A percentile compares a stretch with the other conserved stretches of the same genome.
phyloP scores from a whole-genome alignment of 164 flowering plant species.

The Nymphaea colorata region DNA sequence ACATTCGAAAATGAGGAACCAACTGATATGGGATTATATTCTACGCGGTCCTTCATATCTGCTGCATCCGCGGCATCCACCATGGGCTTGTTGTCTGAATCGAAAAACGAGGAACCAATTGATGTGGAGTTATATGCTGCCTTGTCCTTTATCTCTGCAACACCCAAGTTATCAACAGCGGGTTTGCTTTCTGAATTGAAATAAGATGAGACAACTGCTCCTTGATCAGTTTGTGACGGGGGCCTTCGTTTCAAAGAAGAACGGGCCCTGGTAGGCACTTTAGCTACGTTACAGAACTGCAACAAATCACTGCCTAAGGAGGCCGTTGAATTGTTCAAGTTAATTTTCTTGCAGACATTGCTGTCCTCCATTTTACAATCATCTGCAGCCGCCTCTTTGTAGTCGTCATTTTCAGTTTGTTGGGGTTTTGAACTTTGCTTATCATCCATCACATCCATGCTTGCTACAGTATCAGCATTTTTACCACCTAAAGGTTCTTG shows the following conservation, averaged over 20 bases:
- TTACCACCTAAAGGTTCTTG: not conserved
- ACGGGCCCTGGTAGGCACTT: constrained; percentile 56
- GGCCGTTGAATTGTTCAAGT: not conserved
- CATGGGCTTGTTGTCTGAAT: constrained; percentile 15
- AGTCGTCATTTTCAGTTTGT: not conserved
- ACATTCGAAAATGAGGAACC: no score
- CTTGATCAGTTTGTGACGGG: constrained; percentile 19
- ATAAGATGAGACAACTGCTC: not conserved
- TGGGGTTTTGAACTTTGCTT: not conserved
- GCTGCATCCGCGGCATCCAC: constrained; percentile 10
- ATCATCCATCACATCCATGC: not conserved
- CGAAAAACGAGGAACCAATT: constrained; percentile 1
- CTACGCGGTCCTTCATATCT: constrained; percentile 12
- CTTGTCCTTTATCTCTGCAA: no score
- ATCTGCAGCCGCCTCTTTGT: not conserved
- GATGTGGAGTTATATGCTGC: no score
- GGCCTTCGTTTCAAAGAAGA: constrained; percentile 32
- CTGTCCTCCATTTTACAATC: constrained; percentile 15
- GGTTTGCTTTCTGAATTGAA: no score
- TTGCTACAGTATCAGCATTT: not conserved
- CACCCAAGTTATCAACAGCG: no score
- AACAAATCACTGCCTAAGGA: constrained; percentile 24
- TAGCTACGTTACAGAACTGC: constrained; percentile 32
- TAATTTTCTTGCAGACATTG: constrained; percentile 9
- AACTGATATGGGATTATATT: constrained; percentile 5